Evolutionary conservation across 306 rosid genomes (phyloP).

Genomic region (Lotus japonicus): DNA sequence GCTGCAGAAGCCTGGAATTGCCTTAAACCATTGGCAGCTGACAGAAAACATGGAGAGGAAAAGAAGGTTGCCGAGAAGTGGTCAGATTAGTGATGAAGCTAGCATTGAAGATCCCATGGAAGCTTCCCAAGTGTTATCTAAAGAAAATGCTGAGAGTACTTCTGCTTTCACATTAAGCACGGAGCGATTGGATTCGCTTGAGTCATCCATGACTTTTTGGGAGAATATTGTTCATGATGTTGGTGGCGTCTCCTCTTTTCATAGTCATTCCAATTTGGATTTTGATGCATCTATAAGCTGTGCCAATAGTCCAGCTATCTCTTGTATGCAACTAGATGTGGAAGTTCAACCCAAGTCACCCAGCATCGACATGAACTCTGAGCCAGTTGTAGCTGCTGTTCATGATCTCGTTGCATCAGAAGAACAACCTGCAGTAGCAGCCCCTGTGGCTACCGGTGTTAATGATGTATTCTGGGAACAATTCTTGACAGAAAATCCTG

Average conservation of each 20-base stretch:
- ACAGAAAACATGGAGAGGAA: conserved; percentile 46
- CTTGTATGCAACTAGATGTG: conserved; percentile 38
- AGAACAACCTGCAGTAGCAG: conserved; percentile 28
- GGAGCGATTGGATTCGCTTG: conserved; percentile 50
- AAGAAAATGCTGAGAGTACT: conserved; percentile 22
- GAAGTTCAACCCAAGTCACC: conserved; percentile 45
- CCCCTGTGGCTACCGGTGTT: conserved; percentile 35
- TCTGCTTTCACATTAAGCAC: conserved; percentile 13
- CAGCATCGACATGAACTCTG: conserved; percentile 55
- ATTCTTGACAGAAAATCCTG: conserved; percentile 85
- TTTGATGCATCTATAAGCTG: conserved; percentile 47
- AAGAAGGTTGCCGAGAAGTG: conserved; percentile 48
- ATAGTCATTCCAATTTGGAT: conserved; percentile 36
- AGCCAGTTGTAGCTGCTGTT: conserved; percentile 37
- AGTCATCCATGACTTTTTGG: conserved; percentile 57
- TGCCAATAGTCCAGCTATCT: conserved; percentile 38
- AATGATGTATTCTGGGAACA: conserved; percentile 81
- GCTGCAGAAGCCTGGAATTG: conserved; percentile 47
- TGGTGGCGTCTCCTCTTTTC: conserved; percentile 2
- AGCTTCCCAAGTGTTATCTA: conserved; percentile 21
- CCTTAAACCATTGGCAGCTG: conserved; percentile 34
- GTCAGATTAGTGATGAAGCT: conserved; percentile 29
- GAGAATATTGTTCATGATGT: conserved; percentile 42
- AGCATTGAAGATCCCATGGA: conserved; percentile 38
- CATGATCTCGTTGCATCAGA: conserved; percentile 28